Conservation (phyloP, 805 yeast species). For the Phaffomyces antillensis region DNA sequence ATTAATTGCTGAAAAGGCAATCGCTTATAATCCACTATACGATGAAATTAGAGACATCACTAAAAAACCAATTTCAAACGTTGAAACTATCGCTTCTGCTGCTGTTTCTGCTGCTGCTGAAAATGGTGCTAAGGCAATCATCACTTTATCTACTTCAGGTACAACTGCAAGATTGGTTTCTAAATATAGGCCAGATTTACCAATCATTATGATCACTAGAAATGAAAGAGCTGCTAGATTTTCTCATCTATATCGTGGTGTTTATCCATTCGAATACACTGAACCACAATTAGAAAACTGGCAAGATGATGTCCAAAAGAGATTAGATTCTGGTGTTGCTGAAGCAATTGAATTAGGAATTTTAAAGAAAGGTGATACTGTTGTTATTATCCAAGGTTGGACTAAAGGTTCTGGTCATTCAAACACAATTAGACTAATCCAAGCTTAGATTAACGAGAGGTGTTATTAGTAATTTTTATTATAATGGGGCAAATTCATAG, state of each 20-base stretch:
- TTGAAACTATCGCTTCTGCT: constrained; percentile 95
- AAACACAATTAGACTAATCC: constrained; percentile 89
- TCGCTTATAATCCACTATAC: constrained; percentile 78
- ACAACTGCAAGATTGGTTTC: constrained; percentile 92
- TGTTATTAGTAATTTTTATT: no score
- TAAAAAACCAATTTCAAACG: constrained; percentile 81
- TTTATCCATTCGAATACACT: constrained; percentile 88
- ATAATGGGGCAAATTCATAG: background rate
- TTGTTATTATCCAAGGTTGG: constrained; percentile 97
- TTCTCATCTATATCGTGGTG: constrained; percentile 97
- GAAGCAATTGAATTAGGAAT: constrained; percentile 86
- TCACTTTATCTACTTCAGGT: constrained; percentile 93
- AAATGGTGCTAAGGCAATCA: constrained; percentile 94
- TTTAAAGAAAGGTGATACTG: constrained; percentile 78
- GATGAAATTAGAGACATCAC: constrained; percentile 85
- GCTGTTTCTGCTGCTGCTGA: constrained; percentile 96
- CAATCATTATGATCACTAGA: constrained; percentile 97
- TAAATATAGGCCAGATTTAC: constrained; percentile 96
- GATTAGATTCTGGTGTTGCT: constrained; percentile 87
- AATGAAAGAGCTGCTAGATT: constrained; percentile 89
- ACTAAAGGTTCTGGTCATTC: constrained; percentile 98
- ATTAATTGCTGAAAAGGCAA: constrained; percentile 92
- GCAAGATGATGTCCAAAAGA: constrained; percentile 93
- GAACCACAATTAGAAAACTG: constrained; percentile 61
- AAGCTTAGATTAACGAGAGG: no score